Evolutionary conservation across 148 eudicot species (phyloP).

Genomic region (Salicornia ramosissima): DNA sequence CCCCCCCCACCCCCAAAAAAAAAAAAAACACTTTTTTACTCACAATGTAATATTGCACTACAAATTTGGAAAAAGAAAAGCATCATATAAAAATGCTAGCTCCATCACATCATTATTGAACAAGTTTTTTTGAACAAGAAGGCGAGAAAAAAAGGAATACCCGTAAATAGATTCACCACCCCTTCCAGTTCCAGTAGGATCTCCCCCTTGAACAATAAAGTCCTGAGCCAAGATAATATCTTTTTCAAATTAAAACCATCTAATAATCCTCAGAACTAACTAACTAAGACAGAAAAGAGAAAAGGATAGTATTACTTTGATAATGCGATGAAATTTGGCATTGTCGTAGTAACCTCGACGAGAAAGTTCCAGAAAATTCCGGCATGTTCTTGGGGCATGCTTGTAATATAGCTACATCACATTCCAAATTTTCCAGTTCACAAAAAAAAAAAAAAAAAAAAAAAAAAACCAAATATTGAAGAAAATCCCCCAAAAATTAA

Average conservation of each 20-base stretch:
- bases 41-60: too few species aligned
- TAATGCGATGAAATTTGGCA: constrained; percentile 83
- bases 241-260: neutral
- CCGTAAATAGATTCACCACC: constrained; percentile 96
- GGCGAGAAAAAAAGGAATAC: constrained; percentile 23
- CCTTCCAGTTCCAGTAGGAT: constrained; percentile 94
- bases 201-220: constrained; percentile 96
- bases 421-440: neutral
- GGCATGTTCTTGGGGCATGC: constrained; percentile 88
- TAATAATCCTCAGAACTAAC: neutral
- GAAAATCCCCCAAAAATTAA: neutral
- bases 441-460: neutral
- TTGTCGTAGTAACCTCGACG: constrained; percentile 79
- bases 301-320: constrained; percentile 39
- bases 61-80: too few species aligned
- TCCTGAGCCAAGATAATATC: constrained; percentile 41
- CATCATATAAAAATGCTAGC: neutral
- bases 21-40: too few species aligned
- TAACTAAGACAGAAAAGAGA: neutral
- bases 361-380: constrained; percentile 84
- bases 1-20: too few species aligned
- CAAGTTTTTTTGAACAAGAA: too few species aligned
- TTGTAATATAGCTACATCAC: constrained; percentile 61
- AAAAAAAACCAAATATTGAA: neutral
- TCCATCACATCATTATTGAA: neutral